phyloP scores from a whole-genome alignment of 1,139 yeast genomes.

The Sugiyamaella neomexicana region DNA sequence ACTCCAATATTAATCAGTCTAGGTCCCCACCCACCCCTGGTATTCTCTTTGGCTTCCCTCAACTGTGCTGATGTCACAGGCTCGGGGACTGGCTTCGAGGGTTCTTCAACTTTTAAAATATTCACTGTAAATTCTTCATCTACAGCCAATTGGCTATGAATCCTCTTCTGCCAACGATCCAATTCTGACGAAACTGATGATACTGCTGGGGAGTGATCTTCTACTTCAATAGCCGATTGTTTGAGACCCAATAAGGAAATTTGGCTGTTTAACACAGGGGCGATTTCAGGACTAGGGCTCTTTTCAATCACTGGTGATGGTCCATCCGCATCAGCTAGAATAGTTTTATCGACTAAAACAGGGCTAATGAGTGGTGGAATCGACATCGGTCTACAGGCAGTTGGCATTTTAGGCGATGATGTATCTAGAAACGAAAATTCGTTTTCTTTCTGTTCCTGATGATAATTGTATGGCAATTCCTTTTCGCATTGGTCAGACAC shows the following conservation, averaged over 20 bases:
- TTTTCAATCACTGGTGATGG: not conserved
- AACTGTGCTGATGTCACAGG: slow-evolving; percentile 8
- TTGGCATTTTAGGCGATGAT: not conserved
- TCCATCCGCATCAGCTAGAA: not conserved
- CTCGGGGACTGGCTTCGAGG: slow-evolving; percentile 3
- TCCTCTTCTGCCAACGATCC: slow-evolving; percentile 1
- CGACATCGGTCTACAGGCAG: not conserved
- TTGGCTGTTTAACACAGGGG: not conserved
- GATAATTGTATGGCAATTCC: not conserved
- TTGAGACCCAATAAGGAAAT: no score
- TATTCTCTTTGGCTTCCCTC: not conserved
- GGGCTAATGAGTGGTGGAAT: not conserved
- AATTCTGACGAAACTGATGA: slow-evolving; percentile 1
- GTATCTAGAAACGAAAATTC: not conserved
- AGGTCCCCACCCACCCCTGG: slow-evolving; percentile 10
- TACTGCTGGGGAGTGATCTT: not conserved
- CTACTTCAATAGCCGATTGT: not conserved
- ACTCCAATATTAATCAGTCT: slow-evolving; percentile 10
- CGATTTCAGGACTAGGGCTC: slow-evolving; percentile 1
- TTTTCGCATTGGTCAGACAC: not conserved
- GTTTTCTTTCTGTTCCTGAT: not conserved
- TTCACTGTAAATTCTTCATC: slow-evolving; percentile 9
- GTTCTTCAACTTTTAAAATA: slow-evolving; percentile 2
- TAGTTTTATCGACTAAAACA: not conserved
- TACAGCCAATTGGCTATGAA: not conserved